Conservation (phyloP, 306 rosid genomes). For the Gastrolobium villosum region DNA sequence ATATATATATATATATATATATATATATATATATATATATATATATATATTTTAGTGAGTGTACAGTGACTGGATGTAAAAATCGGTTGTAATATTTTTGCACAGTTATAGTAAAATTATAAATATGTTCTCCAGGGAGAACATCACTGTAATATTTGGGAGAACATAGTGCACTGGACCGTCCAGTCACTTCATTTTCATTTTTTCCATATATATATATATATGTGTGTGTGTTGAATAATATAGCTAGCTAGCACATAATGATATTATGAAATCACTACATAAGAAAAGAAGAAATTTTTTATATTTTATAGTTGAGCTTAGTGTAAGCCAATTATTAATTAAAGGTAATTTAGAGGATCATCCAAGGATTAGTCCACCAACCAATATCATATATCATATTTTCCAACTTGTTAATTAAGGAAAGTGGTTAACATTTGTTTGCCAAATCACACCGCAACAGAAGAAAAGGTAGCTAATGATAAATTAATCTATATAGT, state of each 20-base stretch:
- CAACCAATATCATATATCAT: slow-evolving; percentile 24
- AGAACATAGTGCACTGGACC: no score
- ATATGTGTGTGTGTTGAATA: background rate
- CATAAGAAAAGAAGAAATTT: background rate
- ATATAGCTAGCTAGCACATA: background rate
- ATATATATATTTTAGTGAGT: no score
- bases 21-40: no score
- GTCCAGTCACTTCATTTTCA: no score
- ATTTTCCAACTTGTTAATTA: slow-evolving; percentile 13
- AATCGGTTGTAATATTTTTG: no score
- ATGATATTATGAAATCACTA: background rate
- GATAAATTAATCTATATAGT: background rate
- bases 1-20: no score
- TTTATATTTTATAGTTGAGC: background rate
- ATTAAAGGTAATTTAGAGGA: slow-evolving; percentile 5
- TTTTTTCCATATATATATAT: no score
- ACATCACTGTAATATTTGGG: no score
- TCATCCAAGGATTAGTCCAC: slow-evolving; percentile 35
- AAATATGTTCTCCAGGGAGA: no score
- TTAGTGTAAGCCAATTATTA: background rate
- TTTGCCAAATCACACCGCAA: slow-evolving; percentile 35
- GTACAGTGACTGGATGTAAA: no score
- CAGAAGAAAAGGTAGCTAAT: background rate
- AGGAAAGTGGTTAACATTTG: slow-evolving; percentile 43
- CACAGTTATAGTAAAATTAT: no score